Conservation (phyloP, 768 basidiomycete genomes). For the Psilocybe sp. region DNA sequence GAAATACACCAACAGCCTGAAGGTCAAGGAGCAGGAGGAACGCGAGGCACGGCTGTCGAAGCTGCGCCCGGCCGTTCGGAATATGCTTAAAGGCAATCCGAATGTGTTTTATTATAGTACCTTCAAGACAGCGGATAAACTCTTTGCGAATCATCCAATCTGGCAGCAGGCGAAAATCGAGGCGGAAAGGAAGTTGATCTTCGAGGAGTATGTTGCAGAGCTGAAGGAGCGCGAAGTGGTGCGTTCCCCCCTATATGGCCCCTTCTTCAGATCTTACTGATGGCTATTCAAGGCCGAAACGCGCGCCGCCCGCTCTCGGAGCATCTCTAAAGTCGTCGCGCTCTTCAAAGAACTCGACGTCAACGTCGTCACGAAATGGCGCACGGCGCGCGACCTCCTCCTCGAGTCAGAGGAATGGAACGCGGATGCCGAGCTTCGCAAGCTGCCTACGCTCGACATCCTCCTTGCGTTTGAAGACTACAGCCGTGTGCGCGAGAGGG, state of each 20-base stretch:
- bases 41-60: conserved; percentile 80
- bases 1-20: conserved; percentile 82
- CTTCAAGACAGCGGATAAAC: conserved; percentile 82
- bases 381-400: conserved; percentile 76
- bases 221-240: conserved; percentile 89
- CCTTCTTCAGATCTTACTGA: conserved; percentile 4
- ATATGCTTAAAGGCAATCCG: conserved; percentile 84
- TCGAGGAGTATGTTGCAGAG: conserved; percentile 88
- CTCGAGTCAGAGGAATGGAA: conserved; percentile 78
- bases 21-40: conserved; percentile 83
- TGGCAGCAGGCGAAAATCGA: conserved; percentile 89
- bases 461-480: conserved; percentile 94
- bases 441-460: conserved; percentile 87
- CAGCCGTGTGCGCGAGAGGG: conserved; percentile 83
- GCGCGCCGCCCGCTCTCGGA: conserved; percentile 71
- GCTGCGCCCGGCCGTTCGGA: conserved; percentile 80
- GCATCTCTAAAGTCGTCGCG: conserved; percentile 77
- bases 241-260: conserved; percentile 26
- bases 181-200: conserved; percentile 81
- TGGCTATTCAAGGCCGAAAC: conserved; percentile 63
- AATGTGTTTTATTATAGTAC: conserved; percentile 91
- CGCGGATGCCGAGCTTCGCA: conserved; percentile 71
- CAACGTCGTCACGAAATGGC: conserved; percentile 93
- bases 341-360: conserved; percentile 88
- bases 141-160: conserved; percentile 83